Percentiles rank a stretch among this genome's conserved stretches.
phyloP scores from a whole-genome alignment of 208 protist species.

The Leishmania lainsoni region DNA sequence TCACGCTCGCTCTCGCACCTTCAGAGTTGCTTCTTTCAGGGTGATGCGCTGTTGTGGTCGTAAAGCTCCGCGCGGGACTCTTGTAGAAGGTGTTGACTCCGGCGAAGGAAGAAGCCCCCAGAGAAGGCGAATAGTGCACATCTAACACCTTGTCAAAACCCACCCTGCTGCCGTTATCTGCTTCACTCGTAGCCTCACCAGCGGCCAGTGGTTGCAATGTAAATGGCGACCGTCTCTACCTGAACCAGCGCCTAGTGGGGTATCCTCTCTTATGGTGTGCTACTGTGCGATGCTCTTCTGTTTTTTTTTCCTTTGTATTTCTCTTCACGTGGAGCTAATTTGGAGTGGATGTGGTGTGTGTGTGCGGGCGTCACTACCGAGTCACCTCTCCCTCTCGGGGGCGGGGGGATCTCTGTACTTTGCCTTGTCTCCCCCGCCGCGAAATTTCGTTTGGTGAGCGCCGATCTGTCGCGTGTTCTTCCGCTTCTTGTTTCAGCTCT shows the following conservation, averaged over 20 bases:
- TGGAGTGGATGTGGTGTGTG: not conserved
- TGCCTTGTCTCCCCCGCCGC: no score
- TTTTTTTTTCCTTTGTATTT: not conserved
- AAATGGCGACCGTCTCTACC: not conserved
- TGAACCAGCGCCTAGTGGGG: not conserved
- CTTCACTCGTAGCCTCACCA: not conserved
- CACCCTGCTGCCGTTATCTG: not conserved
- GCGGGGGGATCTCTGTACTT: no score
- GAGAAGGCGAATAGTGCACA: not conserved
- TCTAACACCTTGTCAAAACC: not conserved
- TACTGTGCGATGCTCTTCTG: not conserved
- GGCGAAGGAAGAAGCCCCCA: not conserved
- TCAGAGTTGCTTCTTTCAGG: not conserved
- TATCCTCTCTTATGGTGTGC: not conserved
- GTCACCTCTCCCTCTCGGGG: not conserved
- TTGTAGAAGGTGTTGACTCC: not conserved
- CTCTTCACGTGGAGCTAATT: not conserved
- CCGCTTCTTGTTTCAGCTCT: no score
- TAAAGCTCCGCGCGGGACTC: not conserved
- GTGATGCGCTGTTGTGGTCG: not conserved
- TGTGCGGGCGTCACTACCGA: not conserved
- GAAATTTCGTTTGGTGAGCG: not conserved
- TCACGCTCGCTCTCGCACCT: not conserved
- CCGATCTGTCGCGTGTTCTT: not conserved
- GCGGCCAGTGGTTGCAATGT: not conserved